These are phyloP conservation scores for Piper betle DNA, from an alignment of 164 flowering plant species.

Conservation along the genomic window DNA sequence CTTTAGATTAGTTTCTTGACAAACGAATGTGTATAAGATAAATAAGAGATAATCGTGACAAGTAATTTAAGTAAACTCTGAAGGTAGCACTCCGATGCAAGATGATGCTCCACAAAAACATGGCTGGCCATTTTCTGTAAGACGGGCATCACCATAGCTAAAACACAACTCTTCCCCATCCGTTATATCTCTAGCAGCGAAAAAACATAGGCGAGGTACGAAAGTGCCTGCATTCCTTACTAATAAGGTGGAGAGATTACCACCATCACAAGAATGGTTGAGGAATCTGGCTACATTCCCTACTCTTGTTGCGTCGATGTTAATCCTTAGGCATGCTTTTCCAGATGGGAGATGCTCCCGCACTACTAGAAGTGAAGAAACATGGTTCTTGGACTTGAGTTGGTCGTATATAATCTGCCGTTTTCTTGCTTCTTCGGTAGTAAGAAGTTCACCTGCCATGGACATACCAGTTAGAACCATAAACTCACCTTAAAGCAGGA, in stretches of 20 bases:
- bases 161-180: constrained; percentile 77
- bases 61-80: no score
- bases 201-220: constrained; percentile 83
- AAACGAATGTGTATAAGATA: no score
- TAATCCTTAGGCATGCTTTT: constrained; percentile 71
- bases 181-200: constrained; percentile 55
- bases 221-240: constrained; percentile 58
- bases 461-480: no score
- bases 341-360: constrained; percentile 91
- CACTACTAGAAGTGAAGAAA: constrained; percentile 67
- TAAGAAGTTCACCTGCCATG: constrained; percentile 68
- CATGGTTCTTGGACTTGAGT: constrained; percentile 20
- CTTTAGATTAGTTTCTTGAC: no score
- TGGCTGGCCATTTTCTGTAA: constrained; percentile 29
- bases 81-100: constrained; percentile 69
- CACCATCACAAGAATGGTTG: constrained; percentile 94
- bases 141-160: constrained; percentile 61
- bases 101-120: constrained; percentile 67
- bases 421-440: constrained; percentile 59
- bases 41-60: no score
- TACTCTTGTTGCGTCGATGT: constrained; percentile 72
- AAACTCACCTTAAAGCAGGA: no score
- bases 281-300: constrained; percentile 82
- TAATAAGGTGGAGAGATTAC: constrained; percentile 49
- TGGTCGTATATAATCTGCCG: constrained; percentile 62